A percentile compares a stretch with the other conserved stretches of the same genome.
Conservation (phyloP, 1,284 basidiomycete genomes). For the Leucocoprinus gongylophorus region DNA sequence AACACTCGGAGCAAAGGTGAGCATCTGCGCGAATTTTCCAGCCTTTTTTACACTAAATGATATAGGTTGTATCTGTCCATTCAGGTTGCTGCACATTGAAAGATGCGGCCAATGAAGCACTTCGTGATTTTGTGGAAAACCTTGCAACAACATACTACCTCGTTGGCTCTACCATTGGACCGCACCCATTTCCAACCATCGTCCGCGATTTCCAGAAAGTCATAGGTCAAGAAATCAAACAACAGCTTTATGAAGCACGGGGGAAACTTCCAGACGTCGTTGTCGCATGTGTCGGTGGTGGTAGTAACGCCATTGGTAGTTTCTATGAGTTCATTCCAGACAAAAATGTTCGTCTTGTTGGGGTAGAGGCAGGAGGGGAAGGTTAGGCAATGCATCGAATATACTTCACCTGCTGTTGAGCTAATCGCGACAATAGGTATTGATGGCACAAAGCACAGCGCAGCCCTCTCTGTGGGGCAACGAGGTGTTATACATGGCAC, state of each 20-base stretch:
- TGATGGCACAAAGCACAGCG: slow-evolving; percentile 83
- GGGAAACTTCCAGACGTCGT: slow-evolving; percentile 92
- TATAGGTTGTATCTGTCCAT: slow-evolving; percentile 84
- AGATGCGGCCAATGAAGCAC: slow-evolving; percentile 95
- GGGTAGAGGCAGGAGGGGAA: slow-evolving; percentile 96
- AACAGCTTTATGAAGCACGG: slow-evolving; percentile 66
- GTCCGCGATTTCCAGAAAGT: slow-evolving; percentile 98
- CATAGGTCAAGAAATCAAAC: slow-evolving; percentile 93
- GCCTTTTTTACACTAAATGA: slow-evolving; percentile 4
- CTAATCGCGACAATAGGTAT: slow-evolving; percentile 43
- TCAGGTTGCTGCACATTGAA: slow-evolving; percentile 95
- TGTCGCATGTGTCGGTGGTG: slow-evolving; percentile 96
- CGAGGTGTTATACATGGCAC: slow-evolving; percentile 97
- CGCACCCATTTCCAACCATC: slow-evolving; percentile 98
- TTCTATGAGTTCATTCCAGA: slow-evolving; percentile 94
- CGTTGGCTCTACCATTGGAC: slow-evolving; percentile 95
- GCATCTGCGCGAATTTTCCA: neutral
- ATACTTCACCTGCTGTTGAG: neutral
- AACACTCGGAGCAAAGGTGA: slow-evolving; percentile 90
- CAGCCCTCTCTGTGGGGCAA: slow-evolving; percentile 84
- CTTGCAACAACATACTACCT: slow-evolving; percentile 92
- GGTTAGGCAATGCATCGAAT: slow-evolving; percentile 39
- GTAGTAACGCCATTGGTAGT: slow-evolving; percentile 95
- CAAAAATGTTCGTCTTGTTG: slow-evolving; percentile 75
- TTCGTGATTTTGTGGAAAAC: slow-evolving; percentile 98